Percentiles rank a stretch among this genome's conserved stretches.
Evolutionary conservation across 345 rosid species (phyloP).

Genomic region (Hirschfeldia incana): DNA sequence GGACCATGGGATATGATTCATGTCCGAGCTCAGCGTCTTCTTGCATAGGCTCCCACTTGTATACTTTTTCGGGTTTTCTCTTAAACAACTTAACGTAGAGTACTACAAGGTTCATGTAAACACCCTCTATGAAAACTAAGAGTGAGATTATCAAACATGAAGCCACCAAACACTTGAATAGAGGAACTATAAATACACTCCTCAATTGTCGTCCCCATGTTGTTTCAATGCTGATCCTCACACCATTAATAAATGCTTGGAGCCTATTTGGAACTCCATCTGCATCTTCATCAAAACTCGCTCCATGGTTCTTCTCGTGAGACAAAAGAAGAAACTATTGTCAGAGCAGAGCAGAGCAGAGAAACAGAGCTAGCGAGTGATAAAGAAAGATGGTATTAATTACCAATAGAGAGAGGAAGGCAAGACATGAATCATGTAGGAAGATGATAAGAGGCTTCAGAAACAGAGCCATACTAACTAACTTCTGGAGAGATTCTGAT

Average conservation of each 20-base stretch:
- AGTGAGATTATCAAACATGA: slow-evolving; percentile 47
- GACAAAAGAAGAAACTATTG: background rate
- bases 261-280: background rate
- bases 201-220: slow-evolving; percentile 35
- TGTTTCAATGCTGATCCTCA: slow-evolving; percentile 17
- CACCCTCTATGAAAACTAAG: slow-evolving; percentile 52
- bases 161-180: slow-evolving; percentile 42
- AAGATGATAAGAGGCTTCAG: slow-evolving; percentile 22
- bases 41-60: slow-evolving; percentile 46
- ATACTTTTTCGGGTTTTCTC: slow-evolving; percentile 40
- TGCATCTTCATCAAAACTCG: slow-evolving; percentile 14
- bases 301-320: slow-evolving; percentile 20
- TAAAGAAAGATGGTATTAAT: background rate
- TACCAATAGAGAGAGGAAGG: slow-evolving; percentile 28
- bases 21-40: slow-evolving; percentile 52
- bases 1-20: slow-evolving; percentile 39
- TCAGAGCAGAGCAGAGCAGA: background rate
- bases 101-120: slow-evolving; percentile 55
- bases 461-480: slow-evolving; percentile 5
- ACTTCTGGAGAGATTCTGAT: slow-evolving; percentile 15
- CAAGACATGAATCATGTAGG: slow-evolving; percentile 30
- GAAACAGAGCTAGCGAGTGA: slow-evolving; percentile 16
- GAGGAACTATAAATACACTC: slow-evolving; percentile 43
- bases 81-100: slow-evolving; percentile 42
- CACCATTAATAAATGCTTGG: background rate